Conservation (phyloP, 257 asterid genomes). For the Ocimum tenuiflorum region DNA sequence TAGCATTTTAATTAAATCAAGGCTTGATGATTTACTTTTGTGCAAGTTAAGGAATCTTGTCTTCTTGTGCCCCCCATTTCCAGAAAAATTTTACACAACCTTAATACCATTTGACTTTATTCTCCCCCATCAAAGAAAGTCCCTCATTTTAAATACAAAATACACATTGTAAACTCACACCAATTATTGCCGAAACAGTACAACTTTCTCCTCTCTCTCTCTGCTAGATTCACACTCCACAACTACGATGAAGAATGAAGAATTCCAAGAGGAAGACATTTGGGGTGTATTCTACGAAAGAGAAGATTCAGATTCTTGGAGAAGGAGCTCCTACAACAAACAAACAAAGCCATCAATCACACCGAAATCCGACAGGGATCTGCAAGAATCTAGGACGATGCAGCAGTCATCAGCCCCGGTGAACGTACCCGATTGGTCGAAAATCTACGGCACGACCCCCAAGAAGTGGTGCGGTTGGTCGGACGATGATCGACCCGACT, state of each 20-base stretch:
- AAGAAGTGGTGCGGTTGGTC: background rate
- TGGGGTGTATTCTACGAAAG: conserved; percentile 30
- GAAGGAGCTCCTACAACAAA: background rate
- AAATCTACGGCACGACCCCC: conserved; percentile 12
- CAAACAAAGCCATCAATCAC: conserved; percentile 8
- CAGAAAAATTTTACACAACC: background rate
- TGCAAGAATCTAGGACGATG: background rate
- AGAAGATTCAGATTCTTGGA: background rate
- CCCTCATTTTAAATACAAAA: background rate
- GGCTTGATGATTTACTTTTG: background rate
- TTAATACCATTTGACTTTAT: too few relatives aligned
- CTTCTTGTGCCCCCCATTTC: background rate
- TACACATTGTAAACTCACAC: background rate
- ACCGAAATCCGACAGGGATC: conserved; percentile 20
- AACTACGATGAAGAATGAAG: conserved; percentile 33
- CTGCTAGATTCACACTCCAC: background rate
- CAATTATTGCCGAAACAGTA: background rate
- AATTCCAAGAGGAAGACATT: conserved; percentile 50
- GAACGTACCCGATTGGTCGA: conserved; percentile 55
- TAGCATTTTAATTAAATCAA: too few relatives aligned
- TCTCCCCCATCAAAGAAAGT: background rate
- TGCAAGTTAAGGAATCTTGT: background rate
- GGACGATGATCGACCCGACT: background rate
- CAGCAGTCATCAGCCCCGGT: conserved; percentile 36
- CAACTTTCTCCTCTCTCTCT: background rate